Evolutionary conservation across 1,284 basidiomycete genomes (phyloP).

Genomic region (Ganoderma boninense): DNA sequence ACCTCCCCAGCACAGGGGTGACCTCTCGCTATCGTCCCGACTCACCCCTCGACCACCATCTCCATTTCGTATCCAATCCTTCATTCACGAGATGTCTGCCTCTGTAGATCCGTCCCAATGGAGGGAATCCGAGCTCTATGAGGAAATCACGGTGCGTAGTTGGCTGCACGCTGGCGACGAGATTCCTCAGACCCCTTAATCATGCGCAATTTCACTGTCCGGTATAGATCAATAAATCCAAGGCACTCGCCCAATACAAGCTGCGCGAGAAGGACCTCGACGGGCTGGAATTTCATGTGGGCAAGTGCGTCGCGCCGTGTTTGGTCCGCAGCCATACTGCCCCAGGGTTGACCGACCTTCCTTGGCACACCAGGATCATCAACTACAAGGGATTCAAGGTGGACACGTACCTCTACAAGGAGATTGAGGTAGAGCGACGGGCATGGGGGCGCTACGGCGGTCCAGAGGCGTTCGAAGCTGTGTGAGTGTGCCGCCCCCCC

Average conservation of each 20-base stretch:
- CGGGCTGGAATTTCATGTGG: conserved; percentile 1
- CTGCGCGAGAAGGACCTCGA: conserved; percentile 16
- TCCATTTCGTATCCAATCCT: not conserved
- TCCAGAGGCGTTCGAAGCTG: conserved; percentile 13
- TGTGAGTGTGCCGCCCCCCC: conserved; percentile 7
- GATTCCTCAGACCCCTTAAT: not conserved
- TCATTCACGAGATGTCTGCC: not conserved
- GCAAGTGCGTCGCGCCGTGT: not conserved
- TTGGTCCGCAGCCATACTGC: not conserved
- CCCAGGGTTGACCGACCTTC: not conserved
- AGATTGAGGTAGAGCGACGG: conserved; percentile 13
- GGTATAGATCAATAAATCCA: conserved; percentile 9
- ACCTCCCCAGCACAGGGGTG: not conserved
- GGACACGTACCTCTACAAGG: conserved; percentile 5
- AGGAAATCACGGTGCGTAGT: not conserved
- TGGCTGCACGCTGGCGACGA: not conserved
- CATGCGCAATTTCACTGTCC: not conserved
- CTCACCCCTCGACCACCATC: not conserved
- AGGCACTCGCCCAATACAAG: conserved; percentile 8
- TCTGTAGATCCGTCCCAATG: not conserved
- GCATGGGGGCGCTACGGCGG: conserved; percentile 21
- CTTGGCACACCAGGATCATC: not conserved
- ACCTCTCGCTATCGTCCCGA: not conserved
- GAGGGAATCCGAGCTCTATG: not conserved
- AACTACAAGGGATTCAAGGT: conserved; percentile 2